These are phyloP conservation scores for Arthrobotrys entomopaga DNA, from an alignment of 2,329 filamentous ascomycete genomes.

Conservation along the genomic window DNA sequence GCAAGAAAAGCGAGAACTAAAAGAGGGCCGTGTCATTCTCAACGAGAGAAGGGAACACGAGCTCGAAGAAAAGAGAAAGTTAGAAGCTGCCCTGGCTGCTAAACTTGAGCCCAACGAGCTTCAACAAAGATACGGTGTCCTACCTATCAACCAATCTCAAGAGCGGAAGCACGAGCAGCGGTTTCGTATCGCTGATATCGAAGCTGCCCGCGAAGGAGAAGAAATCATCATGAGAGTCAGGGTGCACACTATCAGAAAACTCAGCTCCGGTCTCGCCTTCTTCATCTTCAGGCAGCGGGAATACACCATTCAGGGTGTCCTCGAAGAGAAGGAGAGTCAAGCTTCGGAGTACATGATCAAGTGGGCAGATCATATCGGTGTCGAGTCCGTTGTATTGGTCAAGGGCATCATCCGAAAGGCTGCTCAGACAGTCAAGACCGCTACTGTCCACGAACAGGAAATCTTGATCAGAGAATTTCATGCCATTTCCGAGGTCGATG, in stretches of 20 bases:
- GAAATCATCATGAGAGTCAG: constrained; percentile 75
- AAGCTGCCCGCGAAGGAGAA: constrained; percentile 68
- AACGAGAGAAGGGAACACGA: constrained; percentile 64
- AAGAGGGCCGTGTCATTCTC: constrained; percentile 57
- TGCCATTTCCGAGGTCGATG: constrained; percentile 70
- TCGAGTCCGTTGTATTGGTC: constrained; percentile 81
- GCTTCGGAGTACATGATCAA: constrained; percentile 80
- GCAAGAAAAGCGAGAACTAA: constrained; percentile 62
- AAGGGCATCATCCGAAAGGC: constrained; percentile 78
- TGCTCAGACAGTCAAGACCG: constrained; percentile 77
- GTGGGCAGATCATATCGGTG: constrained; percentile 84
- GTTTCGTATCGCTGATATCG: constrained; percentile 67
- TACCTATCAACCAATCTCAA: constrained; percentile 69
- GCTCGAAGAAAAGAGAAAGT: constrained; percentile 63
- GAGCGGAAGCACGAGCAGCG: constrained; percentile 66
- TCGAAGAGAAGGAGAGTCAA: constrained; percentile 68
- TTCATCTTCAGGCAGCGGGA: constrained; percentile 86
- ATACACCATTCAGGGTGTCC: constrained; percentile 83
- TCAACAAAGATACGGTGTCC: constrained; percentile 81
- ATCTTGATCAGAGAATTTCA: constrained; percentile 75
- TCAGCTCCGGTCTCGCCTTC: constrained; percentile 85
- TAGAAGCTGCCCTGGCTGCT: constrained; percentile 64
- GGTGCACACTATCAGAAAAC: constrained; percentile 80
- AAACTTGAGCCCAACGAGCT: constrained; percentile 72
- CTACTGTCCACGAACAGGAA: constrained; percentile 79